Evolutionary conservation across 2,329 filamentous ascomycete genomes (phyloP).

Genomic region (Tricladium varicosporioides): DNA sequence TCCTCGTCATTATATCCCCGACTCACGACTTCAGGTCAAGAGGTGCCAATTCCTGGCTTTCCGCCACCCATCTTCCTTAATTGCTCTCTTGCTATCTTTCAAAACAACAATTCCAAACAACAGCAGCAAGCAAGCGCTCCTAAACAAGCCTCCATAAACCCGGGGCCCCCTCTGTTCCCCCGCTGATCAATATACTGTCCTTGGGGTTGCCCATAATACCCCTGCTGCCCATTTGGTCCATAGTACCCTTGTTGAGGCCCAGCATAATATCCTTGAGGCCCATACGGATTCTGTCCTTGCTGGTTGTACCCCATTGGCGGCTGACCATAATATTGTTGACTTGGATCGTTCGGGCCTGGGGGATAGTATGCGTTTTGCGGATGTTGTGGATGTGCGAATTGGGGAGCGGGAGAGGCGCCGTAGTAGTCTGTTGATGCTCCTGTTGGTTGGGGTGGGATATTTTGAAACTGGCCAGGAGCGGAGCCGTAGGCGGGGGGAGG

Average conservation of each 20-base stretch:
- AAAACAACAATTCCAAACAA: constrained; percentile 50
- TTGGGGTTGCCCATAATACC: constrained; percentile 28
- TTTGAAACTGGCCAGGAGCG: constrained; percentile 21
- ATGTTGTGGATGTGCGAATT: constrained; percentile 5
- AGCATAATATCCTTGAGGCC: constrained; percentile 14
- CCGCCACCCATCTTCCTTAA: too few relatives aligned
- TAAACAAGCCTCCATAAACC: constrained; percentile 42
- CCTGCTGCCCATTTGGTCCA: constrained; percentile 26
- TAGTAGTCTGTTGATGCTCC: constrained; percentile 20
- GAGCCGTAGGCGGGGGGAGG: constrained; percentile 28
- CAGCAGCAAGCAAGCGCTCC: constrained; percentile 49
- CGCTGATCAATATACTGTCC: constrained; percentile 40
- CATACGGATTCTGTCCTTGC: constrained; percentile 3
- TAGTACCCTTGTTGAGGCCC: constrained; percentile 18
- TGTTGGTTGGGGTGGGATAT: constrained; percentile 10
- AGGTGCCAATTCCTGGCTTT: too few relatives aligned
- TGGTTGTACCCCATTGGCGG: constrained; percentile 8
- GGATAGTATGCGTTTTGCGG: constrained; percentile 8
- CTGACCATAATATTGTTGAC: constrained; percentile 14
- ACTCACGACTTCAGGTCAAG: too few relatives aligned
- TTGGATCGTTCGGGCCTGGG: constrained; percentile 6
- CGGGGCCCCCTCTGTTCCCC: constrained; percentile 32
- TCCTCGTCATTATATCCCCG: too few relatives aligned
- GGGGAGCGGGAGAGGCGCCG: constrained; percentile 15
- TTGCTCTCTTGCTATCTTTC: constrained; percentile 19